phyloP scores from a whole-genome alignment of 1,284 basidiomycete genomes.

The Trichosporon faecale region DNA sequence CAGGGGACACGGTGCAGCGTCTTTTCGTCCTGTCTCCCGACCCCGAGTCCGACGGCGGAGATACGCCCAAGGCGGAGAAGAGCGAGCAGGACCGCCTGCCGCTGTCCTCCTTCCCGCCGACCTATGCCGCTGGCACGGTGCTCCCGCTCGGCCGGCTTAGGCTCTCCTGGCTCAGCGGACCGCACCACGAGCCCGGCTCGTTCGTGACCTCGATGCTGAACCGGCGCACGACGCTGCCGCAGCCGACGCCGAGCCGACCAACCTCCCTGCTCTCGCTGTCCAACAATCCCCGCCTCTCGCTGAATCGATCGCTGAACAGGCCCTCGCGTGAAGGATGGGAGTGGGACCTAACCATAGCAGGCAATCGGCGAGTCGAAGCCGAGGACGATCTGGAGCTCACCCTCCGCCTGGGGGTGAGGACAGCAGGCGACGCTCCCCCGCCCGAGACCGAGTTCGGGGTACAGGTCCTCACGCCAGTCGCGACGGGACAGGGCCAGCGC shows the following conservation, averaged over 20 bases:
- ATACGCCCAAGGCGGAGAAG: constrained; percentile 57
- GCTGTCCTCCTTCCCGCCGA: constrained; percentile 56
- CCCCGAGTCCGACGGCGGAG: constrained; percentile 51
- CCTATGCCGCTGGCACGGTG: constrained; percentile 63
- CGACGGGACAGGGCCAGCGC: constrained; percentile 4
- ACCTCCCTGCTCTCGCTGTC: not conserved
- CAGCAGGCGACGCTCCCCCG: constrained; percentile 18
- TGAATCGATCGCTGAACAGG: constrained; percentile 9
- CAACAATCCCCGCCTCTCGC: not conserved
- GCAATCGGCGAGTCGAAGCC: constrained; percentile 22
- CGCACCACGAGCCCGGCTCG: constrained; percentile 68
- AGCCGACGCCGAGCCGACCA: constrained; percentile 11
- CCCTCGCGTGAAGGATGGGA: constrained; percentile 30
- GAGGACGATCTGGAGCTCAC: constrained; percentile 31
- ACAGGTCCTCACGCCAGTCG: constrained; percentile 33
- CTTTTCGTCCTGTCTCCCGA: constrained; percentile 71
- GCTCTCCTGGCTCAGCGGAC: constrained; percentile 62
- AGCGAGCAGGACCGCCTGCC: constrained; percentile 1
- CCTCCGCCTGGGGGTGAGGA: constrained; percentile 32
- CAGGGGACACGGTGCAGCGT: constrained; percentile 77
- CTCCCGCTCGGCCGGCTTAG: constrained; percentile 75
- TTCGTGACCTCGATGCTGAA: constrained; percentile 65
- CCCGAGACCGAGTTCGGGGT: constrained; percentile 30
- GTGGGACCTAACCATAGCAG: constrained; percentile 35
- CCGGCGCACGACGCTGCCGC: constrained; percentile 32